Percentiles rank a stretch among this genome's conserved stretches.
These are phyloP conservation scores for Boletus fagicola DNA, from an alignment of 768 basidiomycete genomes.

Conservation along the genomic window DNA sequence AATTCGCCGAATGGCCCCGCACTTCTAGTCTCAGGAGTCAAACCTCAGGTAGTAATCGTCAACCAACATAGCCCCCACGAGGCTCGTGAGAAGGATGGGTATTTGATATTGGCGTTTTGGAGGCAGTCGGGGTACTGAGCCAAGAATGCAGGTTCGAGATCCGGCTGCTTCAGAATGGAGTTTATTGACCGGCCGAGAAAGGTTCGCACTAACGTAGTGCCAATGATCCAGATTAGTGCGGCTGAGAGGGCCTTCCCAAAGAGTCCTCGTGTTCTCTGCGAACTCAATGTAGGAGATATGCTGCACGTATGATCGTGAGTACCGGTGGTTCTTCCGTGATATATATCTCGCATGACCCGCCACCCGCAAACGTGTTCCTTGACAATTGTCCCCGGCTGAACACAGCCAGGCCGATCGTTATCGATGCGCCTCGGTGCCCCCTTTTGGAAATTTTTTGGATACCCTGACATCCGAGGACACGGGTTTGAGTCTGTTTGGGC, in stretches of 20 bases:
- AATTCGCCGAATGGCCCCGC: constrained; percentile 9
- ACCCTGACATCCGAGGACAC: constrained; percentile 24
- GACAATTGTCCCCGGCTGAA: constrained; percentile 10
- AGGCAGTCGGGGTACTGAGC: constrained; percentile 24
- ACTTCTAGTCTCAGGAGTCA: constrained; percentile 1
- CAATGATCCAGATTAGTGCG: constrained; percentile 27
- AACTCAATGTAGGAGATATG: constrained; percentile 11
- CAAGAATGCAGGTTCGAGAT: constrained; percentile 19
- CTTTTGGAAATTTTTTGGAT: constrained; percentile 12
- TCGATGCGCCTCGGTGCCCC: constrained; percentile 30
- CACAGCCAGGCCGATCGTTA: constrained; percentile 21
- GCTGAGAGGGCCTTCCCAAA: constrained; percentile 22
- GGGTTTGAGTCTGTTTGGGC: background rate
- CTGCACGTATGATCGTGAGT: constrained; percentile 24
- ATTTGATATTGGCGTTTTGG: constrained; percentile 23
- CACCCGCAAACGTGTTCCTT: constrained; percentile 11
- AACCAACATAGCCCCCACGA: constrained; percentile 8
- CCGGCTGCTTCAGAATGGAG: constrained; percentile 19
- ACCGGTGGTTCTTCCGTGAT: constrained; percentile 18
- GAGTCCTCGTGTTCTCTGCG: constrained; percentile 1
- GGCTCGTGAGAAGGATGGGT: constrained; percentile 3
- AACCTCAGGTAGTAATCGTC: constrained; percentile 14
- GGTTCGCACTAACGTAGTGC: constrained; percentile 21
- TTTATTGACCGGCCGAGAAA: constrained; percentile 17
- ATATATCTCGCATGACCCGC: constrained; percentile 16